phyloP scores from a whole-genome alignment of 176 grass and related monocot species.

The maize (Zea mays) region DNA sequence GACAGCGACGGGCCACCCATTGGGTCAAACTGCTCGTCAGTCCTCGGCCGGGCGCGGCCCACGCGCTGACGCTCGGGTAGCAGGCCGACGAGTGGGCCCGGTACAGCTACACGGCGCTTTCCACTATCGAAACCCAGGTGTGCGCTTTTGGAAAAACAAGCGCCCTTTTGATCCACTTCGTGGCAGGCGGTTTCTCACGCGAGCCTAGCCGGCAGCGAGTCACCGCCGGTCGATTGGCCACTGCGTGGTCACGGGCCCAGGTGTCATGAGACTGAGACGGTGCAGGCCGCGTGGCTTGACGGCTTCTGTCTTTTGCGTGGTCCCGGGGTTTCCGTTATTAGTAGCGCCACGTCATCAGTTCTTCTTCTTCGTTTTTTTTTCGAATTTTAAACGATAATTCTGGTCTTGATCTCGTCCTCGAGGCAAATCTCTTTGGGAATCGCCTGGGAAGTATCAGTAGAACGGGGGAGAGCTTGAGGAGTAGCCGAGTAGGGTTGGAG shows the following conservation, averaged over 20 bases:
- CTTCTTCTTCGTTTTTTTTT: neutral
- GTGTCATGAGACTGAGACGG: neutral
- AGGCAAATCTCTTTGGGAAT: constrained; percentile 21
- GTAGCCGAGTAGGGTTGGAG: neutral
- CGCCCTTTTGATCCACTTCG: constrained; percentile 2
- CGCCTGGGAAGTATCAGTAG: neutral
- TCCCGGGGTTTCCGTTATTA: constrained; percentile 40
- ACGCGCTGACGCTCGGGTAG: neutral
- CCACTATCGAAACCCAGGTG: neutral
- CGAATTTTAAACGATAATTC: neutral
- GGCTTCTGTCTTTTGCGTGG: neutral
- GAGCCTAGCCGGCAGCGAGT: too few species aligned
- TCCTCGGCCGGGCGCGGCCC: too few species aligned
- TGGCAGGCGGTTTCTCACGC: neutral
- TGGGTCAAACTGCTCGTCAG: neutral
- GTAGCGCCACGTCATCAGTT: constrained; percentile 39
- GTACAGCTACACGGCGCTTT: neutral
- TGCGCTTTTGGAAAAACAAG: neutral
- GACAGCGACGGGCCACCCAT: constrained; percentile 9
- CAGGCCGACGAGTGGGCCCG: neutral
- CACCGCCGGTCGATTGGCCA: constrained; percentile 15
- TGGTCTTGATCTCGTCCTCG: constrained; percentile 8
- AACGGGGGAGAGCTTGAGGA: neutral
- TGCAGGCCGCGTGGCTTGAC: neutral
- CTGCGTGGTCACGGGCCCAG: neutral